Percentiles rank a stretch among this genome's conserved stretches.
These are phyloP conservation scores for Darksidea phi DNA, from an alignment of 495 filamentous ascomycete genomes.

Conservation along the genomic window DNA sequence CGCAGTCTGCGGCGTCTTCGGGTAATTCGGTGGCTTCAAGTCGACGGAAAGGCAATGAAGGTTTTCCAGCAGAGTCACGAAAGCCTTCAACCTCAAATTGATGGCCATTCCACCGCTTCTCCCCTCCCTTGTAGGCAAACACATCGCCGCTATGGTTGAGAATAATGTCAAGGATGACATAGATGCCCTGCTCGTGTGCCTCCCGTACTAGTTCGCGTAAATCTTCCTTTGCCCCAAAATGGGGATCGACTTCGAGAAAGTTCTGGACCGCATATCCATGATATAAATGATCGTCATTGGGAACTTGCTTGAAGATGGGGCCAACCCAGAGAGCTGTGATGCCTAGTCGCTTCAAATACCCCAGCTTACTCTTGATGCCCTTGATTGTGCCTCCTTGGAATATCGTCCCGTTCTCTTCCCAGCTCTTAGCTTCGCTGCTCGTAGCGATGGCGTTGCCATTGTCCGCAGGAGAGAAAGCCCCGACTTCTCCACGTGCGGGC, in stretches of 20 bases:
- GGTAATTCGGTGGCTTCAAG: not conserved
- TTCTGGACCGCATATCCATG: slow-evolving; percentile 37
- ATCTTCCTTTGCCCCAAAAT: slow-evolving; percentile 34
- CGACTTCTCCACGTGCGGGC: too few species aligned
- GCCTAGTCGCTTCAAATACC: slow-evolving; percentile 35
- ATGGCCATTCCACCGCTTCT: slow-evolving; percentile 21
- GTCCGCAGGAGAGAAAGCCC: too few species aligned
- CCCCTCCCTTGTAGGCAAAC: slow-evolving; percentile 28
- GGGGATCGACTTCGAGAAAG: slow-evolving; percentile 33
- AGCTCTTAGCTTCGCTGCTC: too few species aligned
- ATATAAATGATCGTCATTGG: slow-evolving; percentile 24
- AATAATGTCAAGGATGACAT: slow-evolving; percentile 38
- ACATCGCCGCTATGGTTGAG: slow-evolving; percentile 37
- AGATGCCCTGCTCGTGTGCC: slow-evolving; percentile 32
- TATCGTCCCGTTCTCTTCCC: too few species aligned
- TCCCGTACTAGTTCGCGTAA: slow-evolving; percentile 25
- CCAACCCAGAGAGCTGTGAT: slow-evolving; percentile 34
- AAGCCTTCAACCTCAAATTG: slow-evolving; percentile 29
- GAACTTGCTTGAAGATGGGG: slow-evolving; percentile 38
- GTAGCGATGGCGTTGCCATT: too few species aligned
- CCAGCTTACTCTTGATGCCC: slow-evolving; percentile 33
- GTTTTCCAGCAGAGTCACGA: slow-evolving; percentile 14
- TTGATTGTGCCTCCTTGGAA: slow-evolving; percentile 30
- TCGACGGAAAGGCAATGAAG: slow-evolving; percentile 18
- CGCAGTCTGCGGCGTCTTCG: slow-evolving; percentile 12